Conservation (phyloP, 2,329 filamentous ascomycete genomes). For the Arthrobotrys sphaeroides region DNA sequence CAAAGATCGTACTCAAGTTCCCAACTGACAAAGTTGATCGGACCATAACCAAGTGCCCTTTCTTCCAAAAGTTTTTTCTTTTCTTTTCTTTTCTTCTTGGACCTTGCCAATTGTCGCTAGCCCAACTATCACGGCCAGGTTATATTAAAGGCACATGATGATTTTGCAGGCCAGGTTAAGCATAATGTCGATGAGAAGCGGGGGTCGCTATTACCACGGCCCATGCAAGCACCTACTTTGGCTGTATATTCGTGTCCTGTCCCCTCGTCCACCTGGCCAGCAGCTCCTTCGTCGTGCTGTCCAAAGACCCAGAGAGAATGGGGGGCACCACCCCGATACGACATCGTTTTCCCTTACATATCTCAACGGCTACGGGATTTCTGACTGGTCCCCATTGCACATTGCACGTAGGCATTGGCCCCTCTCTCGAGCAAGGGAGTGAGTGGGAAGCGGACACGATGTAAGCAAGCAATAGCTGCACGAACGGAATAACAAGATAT, state of each 20-base stretch:
- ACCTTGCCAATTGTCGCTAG: constrained; percentile 36
- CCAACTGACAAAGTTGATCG: constrained; percentile 24
- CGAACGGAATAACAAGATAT: constrained; percentile 43
- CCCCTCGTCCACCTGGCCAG: constrained; percentile 30
- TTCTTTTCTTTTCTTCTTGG: constrained; percentile 14
- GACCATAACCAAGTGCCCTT: background rate
- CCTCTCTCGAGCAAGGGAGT: constrained; percentile 44
- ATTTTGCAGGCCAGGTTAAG: constrained; percentile 48
- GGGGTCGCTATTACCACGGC: constrained; percentile 45
- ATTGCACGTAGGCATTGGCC: constrained; percentile 9
- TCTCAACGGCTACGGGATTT: constrained; percentile 9
- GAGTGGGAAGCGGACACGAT: constrained; percentile 30
- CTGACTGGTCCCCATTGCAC: constrained; percentile 16
- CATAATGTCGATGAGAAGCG: constrained; percentile 49
- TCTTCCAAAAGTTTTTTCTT: constrained; percentile 1
- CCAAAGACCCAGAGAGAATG: constrained; percentile 26
- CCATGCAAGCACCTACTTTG: constrained; percentile 51
- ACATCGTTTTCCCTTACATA: background rate
- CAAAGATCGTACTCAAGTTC: background rate
- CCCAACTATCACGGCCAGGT: constrained; percentile 49
- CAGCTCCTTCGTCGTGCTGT: constrained; percentile 2
- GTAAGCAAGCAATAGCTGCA: constrained; percentile 33
- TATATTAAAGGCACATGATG: constrained; percentile 54
- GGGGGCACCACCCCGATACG: constrained; percentile 25
- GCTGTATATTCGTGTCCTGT: constrained; percentile 33